Evolutionary conservation across 2,329 filamentous ascomycete species (phyloP).

Genomic region (Colletotrichum sansevieriae): DNA sequence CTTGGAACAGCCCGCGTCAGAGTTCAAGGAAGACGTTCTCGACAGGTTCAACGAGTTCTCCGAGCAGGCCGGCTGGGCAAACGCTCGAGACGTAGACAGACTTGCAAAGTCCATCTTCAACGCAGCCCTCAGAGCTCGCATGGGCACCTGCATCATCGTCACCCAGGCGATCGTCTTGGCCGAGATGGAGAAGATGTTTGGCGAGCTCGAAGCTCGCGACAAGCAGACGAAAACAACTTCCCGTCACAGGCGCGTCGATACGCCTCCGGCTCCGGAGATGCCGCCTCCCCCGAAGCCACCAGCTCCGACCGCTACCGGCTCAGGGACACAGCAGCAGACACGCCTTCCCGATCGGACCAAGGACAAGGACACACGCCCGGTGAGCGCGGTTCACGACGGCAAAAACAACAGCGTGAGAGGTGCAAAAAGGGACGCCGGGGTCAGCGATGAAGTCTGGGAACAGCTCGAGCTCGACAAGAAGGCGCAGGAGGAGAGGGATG

Average conservation of each 20-base stretch:
- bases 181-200: constrained; percentile 45
- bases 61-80: constrained; percentile 68
- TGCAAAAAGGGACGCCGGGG: no score
- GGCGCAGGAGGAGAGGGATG: constrained; percentile 52
- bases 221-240: background rate
- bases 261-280: background rate
- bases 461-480: constrained; percentile 62
- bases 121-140: constrained; percentile 47
- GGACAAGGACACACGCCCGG: no score
- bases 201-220: constrained; percentile 36
- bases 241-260: no score
- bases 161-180: constrained; percentile 37
- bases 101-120: constrained; percentile 65
- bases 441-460: constrained; percentile 69
- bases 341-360: no score
- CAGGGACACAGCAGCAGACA: no score
- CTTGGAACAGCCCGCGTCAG: no score
- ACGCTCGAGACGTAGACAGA: constrained; percentile 71
- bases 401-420: no score
- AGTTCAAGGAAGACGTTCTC: constrained; percentile 45
- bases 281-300: background rate
- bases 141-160: constrained; percentile 38
- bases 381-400: no score
- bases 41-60: constrained; percentile 57
- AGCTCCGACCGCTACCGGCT: no score